A percentile compares a stretch with the other conserved stretches of the same genome.
Evolutionary conservation across 306 rosid genomes (phyloP).

Genomic region (Senna siamea): DNA sequence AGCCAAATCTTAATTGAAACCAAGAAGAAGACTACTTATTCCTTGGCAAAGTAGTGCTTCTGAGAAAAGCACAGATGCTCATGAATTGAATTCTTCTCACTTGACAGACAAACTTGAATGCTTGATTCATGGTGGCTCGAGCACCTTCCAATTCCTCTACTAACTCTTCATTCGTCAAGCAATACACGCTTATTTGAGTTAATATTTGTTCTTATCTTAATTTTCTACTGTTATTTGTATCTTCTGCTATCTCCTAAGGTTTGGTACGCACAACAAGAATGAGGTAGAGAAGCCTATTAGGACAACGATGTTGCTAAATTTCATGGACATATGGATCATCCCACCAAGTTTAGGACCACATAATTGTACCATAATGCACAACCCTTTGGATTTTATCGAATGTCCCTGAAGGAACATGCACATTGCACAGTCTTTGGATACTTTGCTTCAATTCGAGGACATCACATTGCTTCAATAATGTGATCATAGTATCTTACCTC

Average conservation of each 20-base stretch:
- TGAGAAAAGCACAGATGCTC: slow-evolving; percentile 52
- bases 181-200: slow-evolving; percentile 47
- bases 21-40: not conserved
- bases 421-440: not conserved
- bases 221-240: slow-evolving; percentile 48
- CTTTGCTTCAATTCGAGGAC: slow-evolving; percentile 7
- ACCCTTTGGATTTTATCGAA: no score
- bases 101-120: slow-evolving; percentile 51
- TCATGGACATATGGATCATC: slow-evolving; percentile 36
- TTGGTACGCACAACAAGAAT: slow-evolving; percentile 44
- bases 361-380: no score
- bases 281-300: slow-evolving; percentile 64
- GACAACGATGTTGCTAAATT: slow-evolving; percentile 28
- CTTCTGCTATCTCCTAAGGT: slow-evolving; percentile 45
- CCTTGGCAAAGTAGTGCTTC: not conserved
- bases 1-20: not conserved
- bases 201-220: slow-evolving; percentile 54
- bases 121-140: slow-evolving; percentile 51
- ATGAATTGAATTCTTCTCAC: slow-evolving; percentile 57
- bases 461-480: not conserved
- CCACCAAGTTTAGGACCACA: no score
- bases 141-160: slow-evolving; percentile 55
- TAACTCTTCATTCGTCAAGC: slow-evolving; percentile 58
- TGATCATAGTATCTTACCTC: no score
- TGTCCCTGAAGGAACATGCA: no score